Evolutionary conservation across 2,329 filamentous ascomycete species (phyloP).

Genomic region (Microsporum canis): DNA sequence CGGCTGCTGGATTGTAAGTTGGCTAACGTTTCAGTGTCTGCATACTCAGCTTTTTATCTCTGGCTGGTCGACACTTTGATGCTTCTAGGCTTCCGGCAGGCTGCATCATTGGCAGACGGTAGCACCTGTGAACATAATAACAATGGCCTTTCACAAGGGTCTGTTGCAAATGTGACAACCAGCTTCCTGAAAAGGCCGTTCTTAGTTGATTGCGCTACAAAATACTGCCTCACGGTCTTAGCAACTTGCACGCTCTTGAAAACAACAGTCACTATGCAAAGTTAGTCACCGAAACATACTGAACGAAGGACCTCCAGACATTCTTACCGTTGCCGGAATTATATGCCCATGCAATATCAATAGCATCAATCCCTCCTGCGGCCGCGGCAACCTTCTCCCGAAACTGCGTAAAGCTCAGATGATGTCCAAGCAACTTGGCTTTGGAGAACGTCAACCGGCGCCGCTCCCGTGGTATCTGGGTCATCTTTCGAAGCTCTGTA

Average conservation of each 20-base stretch:
- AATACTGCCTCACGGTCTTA: constrained; percentile 25
- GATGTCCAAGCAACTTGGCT: constrained; percentile 27
- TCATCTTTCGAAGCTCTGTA: constrained; percentile 27
- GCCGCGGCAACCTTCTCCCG: constrained; percentile 24
- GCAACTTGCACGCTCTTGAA: constrained; percentile 30
- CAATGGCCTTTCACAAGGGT: constrained; percentile 32
- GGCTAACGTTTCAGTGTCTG: neutral
- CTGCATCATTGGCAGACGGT: neutral
- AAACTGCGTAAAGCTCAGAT: constrained; percentile 26
- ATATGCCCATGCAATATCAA: constrained; percentile 34
- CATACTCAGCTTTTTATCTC: neutral
- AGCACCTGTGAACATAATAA: constrained; percentile 14
- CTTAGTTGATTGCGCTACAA: constrained; percentile 20
- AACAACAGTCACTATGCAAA: constrained; percentile 26
- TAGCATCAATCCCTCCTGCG: constrained; percentile 25
- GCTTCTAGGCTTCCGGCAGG: neutral
- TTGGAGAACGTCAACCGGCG: constrained; percentile 34
- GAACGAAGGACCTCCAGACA: neutral
- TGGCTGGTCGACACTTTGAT: neutral
- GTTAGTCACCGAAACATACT: neutral
- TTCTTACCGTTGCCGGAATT: constrained; percentile 34
- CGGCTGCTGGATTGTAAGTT: neutral
- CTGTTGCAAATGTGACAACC: constrained; percentile 29
- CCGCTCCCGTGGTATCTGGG: constrained; percentile 26
- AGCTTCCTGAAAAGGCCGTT: constrained; percentile 24